Evolutionary conservation across 192 early-diverging fungal species (phyloP).

Genomic region (Chytriomyces sp.): DNA sequence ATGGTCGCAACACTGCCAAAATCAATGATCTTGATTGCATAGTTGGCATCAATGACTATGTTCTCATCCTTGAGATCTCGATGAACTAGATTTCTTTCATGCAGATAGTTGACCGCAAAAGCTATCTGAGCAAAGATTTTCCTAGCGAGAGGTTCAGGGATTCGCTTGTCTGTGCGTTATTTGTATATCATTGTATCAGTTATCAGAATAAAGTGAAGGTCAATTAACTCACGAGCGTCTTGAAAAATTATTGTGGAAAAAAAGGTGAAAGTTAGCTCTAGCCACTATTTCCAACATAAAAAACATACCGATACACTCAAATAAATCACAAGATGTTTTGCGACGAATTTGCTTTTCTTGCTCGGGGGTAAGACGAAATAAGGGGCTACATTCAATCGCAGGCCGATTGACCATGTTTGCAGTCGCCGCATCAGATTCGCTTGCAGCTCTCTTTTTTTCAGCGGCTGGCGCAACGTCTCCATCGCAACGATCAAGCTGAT

Average conservation of each 20-base stretch:
- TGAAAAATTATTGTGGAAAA: background rate
- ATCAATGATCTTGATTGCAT: slow-evolving; percentile 52
- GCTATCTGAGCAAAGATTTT: slow-evolving; percentile 52
- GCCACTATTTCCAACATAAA: background rate
- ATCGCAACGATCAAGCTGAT: background rate
- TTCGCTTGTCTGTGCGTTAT: slow-evolving; percentile 28
- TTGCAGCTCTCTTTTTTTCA: slow-evolving; percentile 14
- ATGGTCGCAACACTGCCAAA: slow-evolving; percentile 51
- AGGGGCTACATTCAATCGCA: slow-evolving; percentile 31
- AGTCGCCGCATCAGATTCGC: background rate
- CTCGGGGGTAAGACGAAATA: slow-evolving; percentile 32
- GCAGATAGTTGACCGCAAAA: slow-evolving; percentile 46
- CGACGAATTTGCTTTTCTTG: slow-evolving; percentile 41
- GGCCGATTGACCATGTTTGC: background rate
- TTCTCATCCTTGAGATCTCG: slow-evolving; percentile 58
- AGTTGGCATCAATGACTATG: slow-evolving; percentile 48
- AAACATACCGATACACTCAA: slow-evolving; percentile 53
- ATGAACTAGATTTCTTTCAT: slow-evolving; percentile 42
- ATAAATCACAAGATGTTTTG: slow-evolving; percentile 51
- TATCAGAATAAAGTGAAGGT: background rate
- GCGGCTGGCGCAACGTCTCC: background rate
- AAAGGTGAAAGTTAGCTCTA: background rate
- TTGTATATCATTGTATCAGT: background rate
- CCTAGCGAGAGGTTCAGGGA: slow-evolving; percentile 30
- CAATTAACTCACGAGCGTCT: slow-evolving; percentile 10